Conservation (phyloP, 805 yeast species). For the Candida odintsovae region DNA sequence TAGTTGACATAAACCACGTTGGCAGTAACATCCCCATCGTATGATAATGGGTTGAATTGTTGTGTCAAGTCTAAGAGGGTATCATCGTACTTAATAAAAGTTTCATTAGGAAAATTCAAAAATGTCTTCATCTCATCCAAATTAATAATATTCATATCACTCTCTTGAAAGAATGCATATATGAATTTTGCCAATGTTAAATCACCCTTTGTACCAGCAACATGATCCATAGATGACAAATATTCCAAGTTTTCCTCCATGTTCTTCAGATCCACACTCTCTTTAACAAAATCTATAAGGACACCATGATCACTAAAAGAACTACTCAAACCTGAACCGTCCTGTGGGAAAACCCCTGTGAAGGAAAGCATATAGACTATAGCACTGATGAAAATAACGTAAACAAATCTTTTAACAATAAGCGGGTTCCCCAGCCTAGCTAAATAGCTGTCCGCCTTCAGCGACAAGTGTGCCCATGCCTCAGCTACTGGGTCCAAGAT, state of each 20-base stretch:
- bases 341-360: slow-evolving; percentile 47
- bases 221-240: slow-evolving; percentile 51
- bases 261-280: slow-evolving; percentile 44
- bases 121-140: slow-evolving; percentile 47
- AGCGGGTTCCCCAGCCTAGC: slow-evolving; percentile 79
- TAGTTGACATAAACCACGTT: slow-evolving; percentile 57
- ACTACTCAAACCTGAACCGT: slow-evolving; percentile 38
- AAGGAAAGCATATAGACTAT: slow-evolving; percentile 52
- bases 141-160: slow-evolving; percentile 49
- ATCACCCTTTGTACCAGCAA: slow-evolving; percentile 88
- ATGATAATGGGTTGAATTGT: slow-evolving; percentile 68
- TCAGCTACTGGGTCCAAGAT: slow-evolving; percentile 46
- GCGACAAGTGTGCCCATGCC: slow-evolving; percentile 26
- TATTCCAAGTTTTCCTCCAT: slow-evolving; percentile 23
- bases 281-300: slow-evolving; percentile 42
- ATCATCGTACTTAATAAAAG: slow-evolving; percentile 22
- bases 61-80: slow-evolving; percentile 23
- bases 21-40: slow-evolving; percentile 49
- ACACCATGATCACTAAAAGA: slow-evolving; percentile 57
- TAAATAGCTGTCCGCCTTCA: slow-evolving; percentile 50
- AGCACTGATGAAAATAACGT: slow-evolving; percentile 58
- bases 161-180: slow-evolving; percentile 48
- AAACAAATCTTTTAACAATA: slow-evolving; percentile 70
- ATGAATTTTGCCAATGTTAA: slow-evolving; percentile 63
- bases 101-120: slow-evolving; percentile 57